These are phyloP conservation scores for Melampsora americana DNA, from an alignment of 1,284 basidiomycete species.

Conservation along the genomic window DNA sequence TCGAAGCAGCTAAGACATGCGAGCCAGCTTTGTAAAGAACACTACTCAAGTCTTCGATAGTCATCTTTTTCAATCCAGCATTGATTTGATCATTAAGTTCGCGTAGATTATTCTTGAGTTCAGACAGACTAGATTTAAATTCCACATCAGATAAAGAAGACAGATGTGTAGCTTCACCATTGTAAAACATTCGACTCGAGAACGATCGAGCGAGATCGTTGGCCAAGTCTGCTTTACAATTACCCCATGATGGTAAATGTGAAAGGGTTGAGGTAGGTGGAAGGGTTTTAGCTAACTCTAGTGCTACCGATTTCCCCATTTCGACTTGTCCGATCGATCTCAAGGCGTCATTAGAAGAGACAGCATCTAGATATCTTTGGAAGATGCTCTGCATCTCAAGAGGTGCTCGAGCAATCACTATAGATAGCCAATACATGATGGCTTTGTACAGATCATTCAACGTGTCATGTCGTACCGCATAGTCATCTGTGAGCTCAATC, in stretches of 20 bases:
- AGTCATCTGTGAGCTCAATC: constrained; percentile 82
- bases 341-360: constrained; percentile 25
- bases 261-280: constrained; percentile 41
- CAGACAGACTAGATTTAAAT: constrained; percentile 11
- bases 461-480: constrained; percentile 78
- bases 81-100: constrained; percentile 25
- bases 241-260: constrained; percentile 9
- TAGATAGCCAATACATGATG: constrained; percentile 75
- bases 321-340: constrained; percentile 61
- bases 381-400: constrained; percentile 87
- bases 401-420: constrained; percentile 80
- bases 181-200: constrained; percentile 43
- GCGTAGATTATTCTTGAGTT: constrained; percentile 24
- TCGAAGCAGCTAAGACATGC: constrained; percentile 37
- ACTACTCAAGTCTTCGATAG: constrained; percentile 27
- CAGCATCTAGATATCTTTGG: constrained; percentile 59
- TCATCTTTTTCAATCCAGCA: constrained; percentile 14
- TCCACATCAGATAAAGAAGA: constrained; percentile 32
- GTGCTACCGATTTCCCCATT: constrained; percentile 80
- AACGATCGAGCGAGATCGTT: constrained; percentile 35
- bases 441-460: constrained; percentile 70
- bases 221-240: constrained; percentile 26
- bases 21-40: constrained; percentile 40
- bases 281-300: constrained; percentile 66
- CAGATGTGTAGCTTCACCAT: constrained; percentile 39